A percentile compares a stretch with the other conserved stretches of the same genome.
phyloP scores from a whole-genome alignment of 352 stramenopile species.

The Pythium folliculosum region DNA sequence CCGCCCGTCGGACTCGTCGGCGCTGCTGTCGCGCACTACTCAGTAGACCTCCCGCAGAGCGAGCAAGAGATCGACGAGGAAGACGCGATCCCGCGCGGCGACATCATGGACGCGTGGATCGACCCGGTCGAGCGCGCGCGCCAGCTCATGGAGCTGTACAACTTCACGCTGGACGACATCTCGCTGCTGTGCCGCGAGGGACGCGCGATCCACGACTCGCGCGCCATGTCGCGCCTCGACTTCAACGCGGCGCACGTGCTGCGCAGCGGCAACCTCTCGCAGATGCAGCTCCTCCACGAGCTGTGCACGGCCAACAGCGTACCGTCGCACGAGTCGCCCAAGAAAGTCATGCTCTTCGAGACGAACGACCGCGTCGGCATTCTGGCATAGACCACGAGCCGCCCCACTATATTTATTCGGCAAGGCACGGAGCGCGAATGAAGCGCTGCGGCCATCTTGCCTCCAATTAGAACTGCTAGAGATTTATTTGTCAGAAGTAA shows the following conservation, averaged over 20 bases:
- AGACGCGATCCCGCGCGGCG: conserved; percentile 25
- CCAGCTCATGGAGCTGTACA: conserved; percentile 39
- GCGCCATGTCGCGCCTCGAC: conserved; percentile 37
- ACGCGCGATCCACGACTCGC: conserved; percentile 41
- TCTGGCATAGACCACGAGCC: conserved; percentile 10
- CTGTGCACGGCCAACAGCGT: neutral
- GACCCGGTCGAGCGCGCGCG: conserved; percentile 49
- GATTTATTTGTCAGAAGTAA: neutral
- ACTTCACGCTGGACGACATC: conserved; percentile 44
- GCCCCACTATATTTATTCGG: conserved; percentile 20
- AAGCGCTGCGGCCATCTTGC: conserved; percentile 2
- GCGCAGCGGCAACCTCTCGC: conserved; percentile 32
- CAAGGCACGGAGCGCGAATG: neutral
- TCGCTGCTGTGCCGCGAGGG: conserved; percentile 49
- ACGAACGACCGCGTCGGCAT: conserved; percentile 20
- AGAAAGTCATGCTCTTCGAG: conserved; percentile 31
- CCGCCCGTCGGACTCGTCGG: conserved; percentile 55
- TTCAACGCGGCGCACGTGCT: conserved; percentile 25
- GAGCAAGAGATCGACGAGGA: conserved; percentile 35
- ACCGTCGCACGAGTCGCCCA: neutral
- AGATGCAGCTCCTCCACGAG: conserved; percentile 27
- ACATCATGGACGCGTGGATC: conserved; percentile 47
- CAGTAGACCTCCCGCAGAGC: conserved; percentile 24
- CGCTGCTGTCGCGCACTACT: conserved; percentile 29
- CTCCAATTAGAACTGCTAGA: neutral